Base-by-base conservation (phyloP, 2,329 filamentous ascomycete species). In the Calonectria hongkongensis region DNA sequence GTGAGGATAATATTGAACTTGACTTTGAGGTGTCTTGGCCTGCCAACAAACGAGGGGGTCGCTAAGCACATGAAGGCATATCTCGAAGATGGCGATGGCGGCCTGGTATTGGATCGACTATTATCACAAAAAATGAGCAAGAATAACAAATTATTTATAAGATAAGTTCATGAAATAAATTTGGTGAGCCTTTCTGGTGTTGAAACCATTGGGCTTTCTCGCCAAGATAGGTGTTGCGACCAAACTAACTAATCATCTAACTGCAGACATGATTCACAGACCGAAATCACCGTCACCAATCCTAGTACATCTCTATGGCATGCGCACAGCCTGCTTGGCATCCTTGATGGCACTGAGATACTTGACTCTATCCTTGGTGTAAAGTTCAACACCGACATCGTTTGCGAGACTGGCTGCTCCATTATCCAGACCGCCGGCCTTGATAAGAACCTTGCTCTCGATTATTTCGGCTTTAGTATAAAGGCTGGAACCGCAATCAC, bases 401-500 rank as follows among this genome's bases (percentile, higher is more conserved):
- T 84, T 81, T 2, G 80, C 81, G 39, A 88, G 77, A 54, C 84
- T 84, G 0, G 87, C 84, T 16, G 83, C 85, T 7, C 87, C 87
- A 5, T 85, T 85, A 65, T 91, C 88, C 33, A 91, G 78, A 1
- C 83, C 81, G 1, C 89, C 89, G 2, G 86, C 87, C 83, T 91
- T 90, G 77, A 90, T 80, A 72, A 84, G 84, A 15, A 85, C 84
- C 74, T 86, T 81, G 27, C 87, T 87, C 2, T 87, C 85, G 88
- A 90, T 88, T 54, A 90, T 67, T 28, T 90, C 89, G 36, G 90
- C 82, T 77, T 87, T 84, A 10, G 87, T 89, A 78, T 87, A 90
- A 27, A 90, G 75, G 66, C 85, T 83, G 2, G 85, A 88, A n/a
- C 89, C 89, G 76, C 89, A 91, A 72, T 79, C 86, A 13, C 81